These are phyloP conservation scores for Chaetomium globosum DNA, from an alignment of 2,329 filamentous ascomycete genomes.

Conservation along the genomic window DNA sequence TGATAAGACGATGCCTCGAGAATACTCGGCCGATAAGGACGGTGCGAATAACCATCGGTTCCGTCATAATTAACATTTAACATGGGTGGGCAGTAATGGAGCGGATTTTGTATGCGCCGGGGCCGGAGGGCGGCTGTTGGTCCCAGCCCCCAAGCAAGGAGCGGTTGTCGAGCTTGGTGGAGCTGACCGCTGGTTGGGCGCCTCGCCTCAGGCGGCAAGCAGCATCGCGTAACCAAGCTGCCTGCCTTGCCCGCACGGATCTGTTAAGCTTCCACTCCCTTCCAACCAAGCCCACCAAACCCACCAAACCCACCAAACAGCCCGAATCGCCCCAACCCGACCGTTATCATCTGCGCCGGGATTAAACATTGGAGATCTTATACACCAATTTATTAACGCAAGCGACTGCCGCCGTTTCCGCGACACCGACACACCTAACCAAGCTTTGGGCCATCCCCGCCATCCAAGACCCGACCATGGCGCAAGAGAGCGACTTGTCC, in stretches of 20 bases:
- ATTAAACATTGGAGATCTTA: neutral
- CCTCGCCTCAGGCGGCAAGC: conserved; percentile 37
- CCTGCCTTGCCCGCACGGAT: conserved; percentile 30
- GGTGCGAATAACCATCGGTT: neutral
- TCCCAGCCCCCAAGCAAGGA: conserved; percentile 26
- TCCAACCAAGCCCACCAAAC: conserved; percentile 23
- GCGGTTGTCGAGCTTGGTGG: conserved; percentile 34
- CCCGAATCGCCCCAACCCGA: neutral
- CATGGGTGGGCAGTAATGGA: neutral
- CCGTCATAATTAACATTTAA: neutral
- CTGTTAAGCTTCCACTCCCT: conserved; percentile 30
- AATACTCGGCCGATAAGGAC: conserved; percentile 12
- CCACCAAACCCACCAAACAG: conserved; percentile 16
- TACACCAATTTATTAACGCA: conserved; percentile 12
- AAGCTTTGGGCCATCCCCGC: conserved; percentile 16
- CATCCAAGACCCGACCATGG: conserved; percentile 60
- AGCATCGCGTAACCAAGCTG: conserved; percentile 48
- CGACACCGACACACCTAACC: conserved; percentile 6
- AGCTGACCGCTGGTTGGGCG: conserved; percentile 32
- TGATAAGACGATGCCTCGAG: conserved; percentile 29
- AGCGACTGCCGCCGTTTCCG: conserved; percentile 9
- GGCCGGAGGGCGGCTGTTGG: conserved; percentile 34
- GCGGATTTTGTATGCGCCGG: conserved; percentile 35
- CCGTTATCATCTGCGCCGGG: neutral
- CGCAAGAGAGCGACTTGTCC: conserved; percentile 86